These are phyloP conservation scores for Aspergillus thermomutatus DNA, from an alignment of 2,329 filamentous ascomycete species.

Conservation along the genomic window DNA sequence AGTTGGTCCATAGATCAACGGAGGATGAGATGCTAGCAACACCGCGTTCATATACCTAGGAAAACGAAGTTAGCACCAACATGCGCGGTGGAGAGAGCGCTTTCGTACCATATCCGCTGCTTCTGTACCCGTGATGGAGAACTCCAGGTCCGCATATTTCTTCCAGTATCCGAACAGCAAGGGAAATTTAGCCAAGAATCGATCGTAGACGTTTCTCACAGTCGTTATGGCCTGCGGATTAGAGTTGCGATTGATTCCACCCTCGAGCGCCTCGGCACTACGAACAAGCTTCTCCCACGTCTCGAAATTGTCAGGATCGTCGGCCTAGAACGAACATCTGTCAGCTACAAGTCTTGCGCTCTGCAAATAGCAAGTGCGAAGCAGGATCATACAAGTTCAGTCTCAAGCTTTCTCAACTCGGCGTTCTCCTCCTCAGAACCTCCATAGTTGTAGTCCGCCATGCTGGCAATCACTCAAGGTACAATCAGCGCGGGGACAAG, in stretches of 20 bases:
- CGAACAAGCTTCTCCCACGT: constrained; percentile 90
- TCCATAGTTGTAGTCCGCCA: constrained; percentile 72
- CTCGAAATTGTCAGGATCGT: constrained; percentile 87
- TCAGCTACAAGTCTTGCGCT: constrained; percentile 3
- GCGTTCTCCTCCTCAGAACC: constrained; percentile 76
- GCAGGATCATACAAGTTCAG: constrained; percentile 64
- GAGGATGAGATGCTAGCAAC: constrained; percentile 90
- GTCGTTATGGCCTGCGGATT: constrained; percentile 88
- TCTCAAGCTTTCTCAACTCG: constrained; percentile 74
- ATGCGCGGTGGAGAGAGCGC: background rate
- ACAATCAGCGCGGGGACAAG: constrained; percentile 1
- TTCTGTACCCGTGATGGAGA: constrained; percentile 93
- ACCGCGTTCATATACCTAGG: constrained; percentile 87
- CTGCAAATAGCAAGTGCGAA: constrained; percentile 15
- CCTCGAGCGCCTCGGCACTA: constrained; percentile 79
- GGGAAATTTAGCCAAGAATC: constrained; percentile 90
- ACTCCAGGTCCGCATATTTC: constrained; percentile 97
- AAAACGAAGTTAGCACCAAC: constrained; percentile 4
- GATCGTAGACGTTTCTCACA: constrained; percentile 83
- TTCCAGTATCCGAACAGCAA: constrained; percentile 99
- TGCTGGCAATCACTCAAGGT: constrained; percentile 32
- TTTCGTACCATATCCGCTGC: constrained; percentile 85
- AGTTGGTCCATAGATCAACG: constrained; percentile 95
- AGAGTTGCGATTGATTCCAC: constrained; percentile 92
- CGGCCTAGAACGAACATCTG: constrained; percentile 41